These are phyloP conservation scores for Skeletonema tropicum DNA, from an alignment of 108 stramenopile genomes.

Conservation along the genomic window DNA sequence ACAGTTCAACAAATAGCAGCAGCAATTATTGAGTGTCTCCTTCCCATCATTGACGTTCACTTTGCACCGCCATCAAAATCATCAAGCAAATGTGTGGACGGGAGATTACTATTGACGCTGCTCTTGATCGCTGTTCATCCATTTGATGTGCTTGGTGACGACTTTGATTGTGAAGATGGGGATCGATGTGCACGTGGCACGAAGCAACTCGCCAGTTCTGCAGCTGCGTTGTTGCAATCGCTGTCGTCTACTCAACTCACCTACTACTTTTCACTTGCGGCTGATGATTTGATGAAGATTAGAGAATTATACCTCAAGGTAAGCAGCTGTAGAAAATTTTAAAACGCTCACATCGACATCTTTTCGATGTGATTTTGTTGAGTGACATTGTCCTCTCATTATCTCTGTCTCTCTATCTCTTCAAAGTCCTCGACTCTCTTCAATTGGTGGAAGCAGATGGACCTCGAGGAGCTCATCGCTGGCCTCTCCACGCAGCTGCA, in stretches of 20 bases:
- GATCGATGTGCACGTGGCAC: not conserved
- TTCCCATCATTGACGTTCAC: slow-evolving; percentile 14
- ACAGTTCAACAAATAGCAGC: slow-evolving; percentile 18
- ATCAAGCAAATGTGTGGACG: slow-evolving; percentile 10
- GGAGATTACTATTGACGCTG: slow-evolving; percentile 28
- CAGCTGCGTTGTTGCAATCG: not conserved
- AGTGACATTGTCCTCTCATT: too few relatives aligned
- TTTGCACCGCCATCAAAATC: not conserved
- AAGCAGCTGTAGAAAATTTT: not conserved
- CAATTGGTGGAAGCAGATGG: slow-evolving; percentile 33
- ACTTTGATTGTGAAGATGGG: slow-evolving; percentile 13
- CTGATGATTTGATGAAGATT: not conserved
- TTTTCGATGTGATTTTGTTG: too few relatives aligned
- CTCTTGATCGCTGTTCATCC: slow-evolving; percentile 40
- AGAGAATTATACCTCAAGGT: not conserved
- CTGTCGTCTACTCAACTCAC: not conserved
- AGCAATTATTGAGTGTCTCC: slow-evolving; percentile 19
- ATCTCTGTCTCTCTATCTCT: not conserved
- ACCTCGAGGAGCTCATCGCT: slow-evolving; percentile 22
- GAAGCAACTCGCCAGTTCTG: not conserved
- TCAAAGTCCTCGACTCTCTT: slow-evolving; percentile 21
- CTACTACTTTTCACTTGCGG: not conserved
- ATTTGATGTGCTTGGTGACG: slow-evolving; percentile 36
- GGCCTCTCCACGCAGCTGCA: slow-evolving; percentile 29
- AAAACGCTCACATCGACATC: not conserved